These are phyloP conservation scores for Allantophomopsis cytisporea DNA, from an alignment of 2,329 filamentous ascomycete species.

Conservation along the genomic window DNA sequence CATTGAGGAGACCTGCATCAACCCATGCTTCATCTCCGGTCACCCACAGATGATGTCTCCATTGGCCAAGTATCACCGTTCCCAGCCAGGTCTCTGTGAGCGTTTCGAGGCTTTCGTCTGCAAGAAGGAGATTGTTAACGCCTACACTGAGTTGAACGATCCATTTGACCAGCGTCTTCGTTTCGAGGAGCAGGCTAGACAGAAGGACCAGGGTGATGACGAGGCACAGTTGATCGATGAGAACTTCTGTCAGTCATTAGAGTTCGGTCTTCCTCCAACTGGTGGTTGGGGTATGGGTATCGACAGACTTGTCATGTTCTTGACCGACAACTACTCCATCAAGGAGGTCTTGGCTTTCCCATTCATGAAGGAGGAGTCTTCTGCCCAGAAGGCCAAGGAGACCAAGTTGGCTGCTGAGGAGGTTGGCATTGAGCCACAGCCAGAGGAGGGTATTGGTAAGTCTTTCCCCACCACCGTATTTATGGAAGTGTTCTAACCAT, in stretches of 20 bases:
- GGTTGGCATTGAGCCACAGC: constrained; percentile 40
- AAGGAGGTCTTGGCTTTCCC: constrained; percentile 95
- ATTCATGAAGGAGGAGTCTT: constrained; percentile 83
- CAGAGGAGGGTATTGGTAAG: constrained; percentile 40
- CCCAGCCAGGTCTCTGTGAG: constrained; percentile 75
- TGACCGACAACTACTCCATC: constrained; percentile 91
- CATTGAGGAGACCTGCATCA: constrained; percentile 86
- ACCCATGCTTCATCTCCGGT: constrained; percentile 84
- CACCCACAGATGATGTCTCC: constrained; percentile 87
- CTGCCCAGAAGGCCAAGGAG: constrained; percentile 27
- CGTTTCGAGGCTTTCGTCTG: constrained; percentile 95
- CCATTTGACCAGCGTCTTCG: constrained; percentile 86
- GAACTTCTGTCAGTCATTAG: constrained; percentile 82
- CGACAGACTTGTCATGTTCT: constrained; percentile 87
- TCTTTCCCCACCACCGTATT: neutral
- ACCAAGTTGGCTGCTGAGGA: constrained; percentile 45
- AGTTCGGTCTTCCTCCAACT: constrained; percentile 85
- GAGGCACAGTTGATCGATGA: constrained; percentile 95
- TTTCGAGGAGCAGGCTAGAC: constrained; percentile 87
- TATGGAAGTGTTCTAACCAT: neutral
- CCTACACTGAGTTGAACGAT: constrained; percentile 93
- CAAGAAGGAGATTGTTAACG: constrained; percentile 95
- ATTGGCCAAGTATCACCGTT: constrained; percentile 87
- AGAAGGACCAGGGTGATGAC: constrained; percentile 94
- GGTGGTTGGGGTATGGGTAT: constrained; percentile 96